Evolutionary conservation across 2,329 filamentous ascomycete genomes (phyloP).

Genomic region (Hypoxylon sp.): DNA sequence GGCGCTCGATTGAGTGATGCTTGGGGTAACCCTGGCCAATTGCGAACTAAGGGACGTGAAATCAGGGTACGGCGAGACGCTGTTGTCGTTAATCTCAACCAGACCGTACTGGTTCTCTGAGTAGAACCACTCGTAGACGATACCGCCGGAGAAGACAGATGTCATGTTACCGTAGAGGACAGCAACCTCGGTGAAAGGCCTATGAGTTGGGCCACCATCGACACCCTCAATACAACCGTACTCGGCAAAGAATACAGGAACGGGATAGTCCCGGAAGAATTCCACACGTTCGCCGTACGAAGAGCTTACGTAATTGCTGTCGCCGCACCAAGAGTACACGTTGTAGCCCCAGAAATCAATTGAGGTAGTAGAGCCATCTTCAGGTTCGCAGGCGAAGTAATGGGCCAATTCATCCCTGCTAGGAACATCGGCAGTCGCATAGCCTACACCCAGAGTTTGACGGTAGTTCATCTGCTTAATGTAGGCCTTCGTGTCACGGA

Average conservation of each 20-base stretch:
- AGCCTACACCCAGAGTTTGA: slow-evolving; percentile 84
- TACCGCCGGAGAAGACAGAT: slow-evolving; percentile 90
- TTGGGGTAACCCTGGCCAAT: slow-evolving; percentile 77
- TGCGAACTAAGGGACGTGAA: slow-evolving; percentile 80
- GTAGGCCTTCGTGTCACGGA: slow-evolving; percentile 95
- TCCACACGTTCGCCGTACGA: slow-evolving; percentile 86
- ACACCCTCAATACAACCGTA: slow-evolving; percentile 88
- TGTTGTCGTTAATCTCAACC: slow-evolving; percentile 71
- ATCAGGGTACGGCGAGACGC: slow-evolving; percentile 78
- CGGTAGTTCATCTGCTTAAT: slow-evolving; percentile 86
- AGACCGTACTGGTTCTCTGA: slow-evolving; percentile 91
- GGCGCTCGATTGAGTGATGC: slow-evolving; percentile 72
- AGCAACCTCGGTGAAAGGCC: slow-evolving; percentile 87
- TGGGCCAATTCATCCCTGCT: slow-evolving; percentile 87
- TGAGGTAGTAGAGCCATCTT: slow-evolving; percentile 60
- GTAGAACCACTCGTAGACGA: slow-evolving; percentile 99
- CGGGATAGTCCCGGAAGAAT: slow-evolving; percentile 90
- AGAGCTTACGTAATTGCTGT: slow-evolving; percentile 81
- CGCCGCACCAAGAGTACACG: slow-evolving; percentile 99
- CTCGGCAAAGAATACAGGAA: slow-evolving; percentile 98
- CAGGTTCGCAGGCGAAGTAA: slow-evolving; percentile 93
- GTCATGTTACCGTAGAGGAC: slow-evolving; percentile 89
- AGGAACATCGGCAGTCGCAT: slow-evolving; percentile 90
- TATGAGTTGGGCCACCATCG: slow-evolving; percentile 70
- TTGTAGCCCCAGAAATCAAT: slow-evolving; percentile 99